Evolutionary conservation across 139 green algal species (phyloP), one percentile per base, ranked within the genome.

Genomic region (Ettlia oleoabundans): DNA sequence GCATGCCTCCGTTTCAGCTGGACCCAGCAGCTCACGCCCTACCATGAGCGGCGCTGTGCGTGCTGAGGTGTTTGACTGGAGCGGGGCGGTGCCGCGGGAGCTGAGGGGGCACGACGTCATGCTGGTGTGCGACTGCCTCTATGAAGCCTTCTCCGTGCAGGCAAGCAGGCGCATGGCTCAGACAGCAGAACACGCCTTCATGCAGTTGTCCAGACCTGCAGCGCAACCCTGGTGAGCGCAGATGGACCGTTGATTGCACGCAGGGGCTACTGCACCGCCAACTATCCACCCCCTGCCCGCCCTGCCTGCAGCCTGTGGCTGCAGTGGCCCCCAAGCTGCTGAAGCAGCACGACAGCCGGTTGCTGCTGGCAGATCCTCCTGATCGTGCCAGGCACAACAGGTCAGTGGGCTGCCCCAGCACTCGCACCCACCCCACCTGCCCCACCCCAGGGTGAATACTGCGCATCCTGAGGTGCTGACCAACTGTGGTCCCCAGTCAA

Each of bases 101-200:
- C 58, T 28, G n/a, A n/a, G n/a, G n/a, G n/a, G 3, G 61, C 58
- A 71, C 30, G 75, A 78, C 32, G 70, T 91, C 18, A 75, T 89
- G 40, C 51, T 92, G 0, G 85, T 85, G 0, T 91, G 87, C 85
- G 90, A 94, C 76, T 90, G 92, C 51, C 78, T 94, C 4, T 94
- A 94, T 71, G 88, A 94, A 62, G 30, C 55, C 6, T 86, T 84
- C 61, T 85, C 77, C 3, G 87, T 93, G 4, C 65, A 80, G 75
- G 75, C 72, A 40, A 19, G 63, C 32, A n/a, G 43, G 67, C 67
- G 64, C 64, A 1, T 52, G 38, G 38, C 22, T 33, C 24, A 24
- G 37, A n/a, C 7, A 21, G 26, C 4, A 3, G 21, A 2, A 41
- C 13, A 28, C 33, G 7, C 19, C 73, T 19, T 19, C 26, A 0